Conservation (phyloP, 345 rosid genomes). For the Jatropha curcas region DNA sequence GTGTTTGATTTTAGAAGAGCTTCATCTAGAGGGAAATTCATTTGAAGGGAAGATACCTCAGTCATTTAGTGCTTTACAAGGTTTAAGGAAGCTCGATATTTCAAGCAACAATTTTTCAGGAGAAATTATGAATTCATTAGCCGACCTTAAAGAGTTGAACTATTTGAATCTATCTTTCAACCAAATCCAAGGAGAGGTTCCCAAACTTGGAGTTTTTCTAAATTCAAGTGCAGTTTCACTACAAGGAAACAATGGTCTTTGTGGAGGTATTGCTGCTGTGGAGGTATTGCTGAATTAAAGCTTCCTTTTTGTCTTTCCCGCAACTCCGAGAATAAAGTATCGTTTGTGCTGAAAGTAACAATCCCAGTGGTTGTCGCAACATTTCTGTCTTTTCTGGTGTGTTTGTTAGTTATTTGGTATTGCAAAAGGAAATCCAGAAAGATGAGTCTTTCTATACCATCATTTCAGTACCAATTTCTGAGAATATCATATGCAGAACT, state of each 20-base stretch:
- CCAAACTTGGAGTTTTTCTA: not conserved
- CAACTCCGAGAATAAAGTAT: not conserved
- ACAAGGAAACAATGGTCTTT: not conserved
- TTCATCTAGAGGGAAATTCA: not conserved
- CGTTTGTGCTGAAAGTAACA: not conserved
- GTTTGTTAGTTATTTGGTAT: not conserved
- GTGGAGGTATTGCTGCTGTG: conserved; percentile 22
- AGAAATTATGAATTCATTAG: not conserved
- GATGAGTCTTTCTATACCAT: not conserved
- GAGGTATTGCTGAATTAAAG: not conserved
- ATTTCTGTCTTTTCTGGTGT: not conserved
- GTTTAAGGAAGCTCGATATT: not conserved
- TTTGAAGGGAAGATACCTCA: not conserved
- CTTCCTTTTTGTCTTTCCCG: not conserved
- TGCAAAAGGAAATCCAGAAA: not conserved
- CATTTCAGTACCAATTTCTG: not conserved
- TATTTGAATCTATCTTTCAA: conserved; percentile 3
- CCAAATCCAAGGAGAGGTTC: not conserved
- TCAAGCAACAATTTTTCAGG: conserved; percentile 8
- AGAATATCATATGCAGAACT: conserved; percentile 33
- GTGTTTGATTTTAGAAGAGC: not conserved
- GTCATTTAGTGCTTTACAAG: not conserved
- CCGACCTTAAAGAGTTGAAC: not conserved
- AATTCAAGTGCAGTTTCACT: not conserved
- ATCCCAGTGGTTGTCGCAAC: not conserved